Evolutionary conservation across 352 stramenopile species (phyloP).

Genomic region (Globisporangium nagaii): DNA sequence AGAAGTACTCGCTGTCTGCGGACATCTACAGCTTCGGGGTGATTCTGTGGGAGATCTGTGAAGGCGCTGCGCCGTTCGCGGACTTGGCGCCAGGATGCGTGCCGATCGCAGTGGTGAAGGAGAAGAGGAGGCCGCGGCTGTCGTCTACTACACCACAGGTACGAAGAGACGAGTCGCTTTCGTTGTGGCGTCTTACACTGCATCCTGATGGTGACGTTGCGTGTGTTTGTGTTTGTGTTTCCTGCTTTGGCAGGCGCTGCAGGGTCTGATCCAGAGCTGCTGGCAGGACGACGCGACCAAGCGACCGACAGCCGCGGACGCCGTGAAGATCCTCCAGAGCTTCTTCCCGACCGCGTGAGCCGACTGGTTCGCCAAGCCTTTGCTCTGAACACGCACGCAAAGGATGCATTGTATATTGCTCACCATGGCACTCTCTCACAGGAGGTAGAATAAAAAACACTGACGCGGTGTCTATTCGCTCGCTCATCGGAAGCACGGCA

Average conservation of each 20-base stretch:
- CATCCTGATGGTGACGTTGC: neutral
- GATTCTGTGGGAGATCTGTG: conserved; percentile 82
- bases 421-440: neutral
- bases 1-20: conserved; percentile 59
- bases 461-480: neutral
- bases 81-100: conserved; percentile 47
- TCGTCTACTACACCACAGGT: conserved; percentile 57
- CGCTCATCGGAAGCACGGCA: conserved; percentile 60
- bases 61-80: conserved; percentile 51
- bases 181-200: too few species aligned
- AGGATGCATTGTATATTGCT: neutral
- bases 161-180: neutral
- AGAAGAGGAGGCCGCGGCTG: conserved; percentile 55
- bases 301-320: conserved; percentile 36
- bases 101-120: conserved; percentile 55
- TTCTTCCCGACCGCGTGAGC: conserved; percentile 34
- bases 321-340: conserved; percentile 33
- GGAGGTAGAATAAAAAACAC: neutral
- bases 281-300: conserved; percentile 58
- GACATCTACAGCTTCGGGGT: conserved; percentile 82
- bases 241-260: conserved; percentile 33
- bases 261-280: conserved; percentile 51
- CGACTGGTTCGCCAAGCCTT: neutral
- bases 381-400: neutral
- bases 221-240: neutral